Evolutionary conservation across 1,139 yeast genomes (phyloP).

Genomic region (Kodamaea suecica): DNA sequence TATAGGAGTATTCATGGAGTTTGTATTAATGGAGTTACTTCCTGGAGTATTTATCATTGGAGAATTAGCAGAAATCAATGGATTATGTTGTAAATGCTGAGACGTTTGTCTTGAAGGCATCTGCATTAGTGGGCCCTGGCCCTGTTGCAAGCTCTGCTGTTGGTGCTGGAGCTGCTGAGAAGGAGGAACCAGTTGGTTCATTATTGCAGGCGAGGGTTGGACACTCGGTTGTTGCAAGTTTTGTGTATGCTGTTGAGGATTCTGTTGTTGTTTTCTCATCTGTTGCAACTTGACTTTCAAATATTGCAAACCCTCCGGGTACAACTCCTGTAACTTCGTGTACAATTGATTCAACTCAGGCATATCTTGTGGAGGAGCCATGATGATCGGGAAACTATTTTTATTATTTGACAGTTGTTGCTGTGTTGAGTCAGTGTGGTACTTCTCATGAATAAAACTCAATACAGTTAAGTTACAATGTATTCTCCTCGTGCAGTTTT

Average conservation of each 20-base stretch:
- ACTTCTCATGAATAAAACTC: conserved; percentile 51
- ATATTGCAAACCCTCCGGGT: conserved; percentile 54
- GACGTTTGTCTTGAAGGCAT: conserved; percentile 2
- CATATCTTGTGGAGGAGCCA: conserved; percentile 55
- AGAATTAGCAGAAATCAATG: conserved; percentile 6
- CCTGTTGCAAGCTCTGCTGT: conserved; percentile 2
- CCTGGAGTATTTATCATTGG: conserved; percentile 9
- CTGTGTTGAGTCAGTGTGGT: conserved; percentile 35
- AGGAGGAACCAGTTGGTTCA: conserved; percentile 6
- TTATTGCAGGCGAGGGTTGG: conserved; percentile 1
- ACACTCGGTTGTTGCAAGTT: conserved; percentile 3
- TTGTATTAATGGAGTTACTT: conserved; percentile 4
- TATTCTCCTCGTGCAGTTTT: conserved; percentile 49
- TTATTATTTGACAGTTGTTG: conserved; percentile 24
- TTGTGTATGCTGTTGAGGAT: conserved; percentile 7
- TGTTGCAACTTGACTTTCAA: conserved; percentile 46
- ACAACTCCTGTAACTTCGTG: conserved; percentile 46
- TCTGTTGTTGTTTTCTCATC: conserved; percentile 31
- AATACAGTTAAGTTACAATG: conserved; percentile 55
- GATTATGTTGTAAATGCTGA: conserved; percentile 5
- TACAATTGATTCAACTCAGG: conserved; percentile 51
- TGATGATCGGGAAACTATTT: conserved; percentile 48
- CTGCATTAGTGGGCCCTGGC: conserved; percentile 1
- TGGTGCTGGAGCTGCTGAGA: conserved; percentile 3
- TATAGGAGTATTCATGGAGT: conserved; percentile 7